Conservation (phyloP, 2,329 filamentous ascomycete species). For the Trichoderma aggressivum region DNA sequence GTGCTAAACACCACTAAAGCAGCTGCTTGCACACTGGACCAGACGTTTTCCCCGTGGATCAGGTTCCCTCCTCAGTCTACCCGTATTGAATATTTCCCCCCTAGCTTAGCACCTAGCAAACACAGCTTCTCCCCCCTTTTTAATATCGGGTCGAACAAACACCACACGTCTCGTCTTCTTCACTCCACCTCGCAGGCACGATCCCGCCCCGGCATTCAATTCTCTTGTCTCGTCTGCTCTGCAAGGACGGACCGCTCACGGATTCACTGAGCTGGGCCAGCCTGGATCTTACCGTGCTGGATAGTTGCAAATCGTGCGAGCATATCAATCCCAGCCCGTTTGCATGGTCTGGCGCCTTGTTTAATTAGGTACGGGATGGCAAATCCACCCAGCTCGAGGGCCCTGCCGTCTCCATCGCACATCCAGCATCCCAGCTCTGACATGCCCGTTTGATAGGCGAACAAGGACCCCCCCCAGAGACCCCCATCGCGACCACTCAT, state of each 20-base stretch:
- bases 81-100: background rate
- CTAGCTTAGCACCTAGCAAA: background rate
- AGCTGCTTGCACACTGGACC: too few relatives aligned
- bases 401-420: slow-evolving; percentile 14
- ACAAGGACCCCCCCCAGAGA: slow-evolving; percentile 4
- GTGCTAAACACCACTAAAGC: background rate
- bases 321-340: background rate
- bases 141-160: background rate
- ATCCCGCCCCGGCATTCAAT: background rate
- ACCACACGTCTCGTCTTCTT: background rate
- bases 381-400: slow-evolving; percentile 6
- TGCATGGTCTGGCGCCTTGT: slow-evolving; percentile 9
- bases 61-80: too few relatives aligned
- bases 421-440: background rate
- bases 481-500: background rate
- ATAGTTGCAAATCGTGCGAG: background rate
- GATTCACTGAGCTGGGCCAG: background rate
- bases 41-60: too few relatives aligned
- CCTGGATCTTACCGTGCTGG: background rate
- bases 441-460: slow-evolving; percentile 14
- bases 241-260: background rate
- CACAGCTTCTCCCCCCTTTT: background rate
- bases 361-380: slow-evolving; percentile 17
- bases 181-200: background rate
- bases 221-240: background rate